Conservation (phyloP, 2,329 filamentous ascomycete genomes). For the Neonectria sp. region DNA sequence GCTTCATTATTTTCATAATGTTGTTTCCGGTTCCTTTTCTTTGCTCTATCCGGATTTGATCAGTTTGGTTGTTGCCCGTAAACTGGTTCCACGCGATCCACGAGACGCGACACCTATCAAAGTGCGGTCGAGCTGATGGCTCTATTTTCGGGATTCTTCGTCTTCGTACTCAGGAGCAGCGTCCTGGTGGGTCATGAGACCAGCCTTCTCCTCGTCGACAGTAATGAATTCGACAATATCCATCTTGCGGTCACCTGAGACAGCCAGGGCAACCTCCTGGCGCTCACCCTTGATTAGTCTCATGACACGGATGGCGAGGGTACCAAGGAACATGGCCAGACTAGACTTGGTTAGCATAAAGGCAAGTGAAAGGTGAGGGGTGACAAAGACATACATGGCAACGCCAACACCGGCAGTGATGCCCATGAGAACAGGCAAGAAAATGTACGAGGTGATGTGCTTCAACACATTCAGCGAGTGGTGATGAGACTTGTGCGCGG, state of each 20-base stretch:
- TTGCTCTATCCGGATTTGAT: constrained; percentile 6
- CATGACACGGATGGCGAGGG: constrained; percentile 72
- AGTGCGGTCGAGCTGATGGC: not conserved
- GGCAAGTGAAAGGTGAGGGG: not conserved
- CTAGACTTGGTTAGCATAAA: constrained; percentile 54
- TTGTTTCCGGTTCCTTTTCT: constrained; percentile 12
- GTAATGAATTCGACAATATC: constrained; percentile 53
- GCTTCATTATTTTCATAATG: constrained; percentile 21
- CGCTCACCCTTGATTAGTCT: constrained; percentile 59
- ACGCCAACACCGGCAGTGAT: constrained; percentile 78
- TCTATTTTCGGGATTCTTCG: constrained; percentile 43
- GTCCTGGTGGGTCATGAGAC: constrained; percentile 61
- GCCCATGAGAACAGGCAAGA: constrained; percentile 79
- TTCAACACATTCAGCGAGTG: constrained; percentile 64
- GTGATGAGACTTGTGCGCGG: constrained; percentile 41
- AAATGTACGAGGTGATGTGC: constrained; percentile 72
- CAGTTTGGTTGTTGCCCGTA: not conserved
- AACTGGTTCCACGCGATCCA: not conserved
- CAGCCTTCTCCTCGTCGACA: constrained; percentile 64
- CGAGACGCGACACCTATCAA: not conserved
- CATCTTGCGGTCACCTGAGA: constrained; percentile 50
- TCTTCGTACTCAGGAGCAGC: constrained; percentile 49
- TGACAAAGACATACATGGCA: constrained; percentile 67
- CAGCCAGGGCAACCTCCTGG: constrained; percentile 27
- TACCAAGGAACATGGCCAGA: constrained; percentile 77